phyloP scores from a whole-genome alignment of 2,329 filamentous ascomycete species.

The Diaporthe humulicola region DNA sequence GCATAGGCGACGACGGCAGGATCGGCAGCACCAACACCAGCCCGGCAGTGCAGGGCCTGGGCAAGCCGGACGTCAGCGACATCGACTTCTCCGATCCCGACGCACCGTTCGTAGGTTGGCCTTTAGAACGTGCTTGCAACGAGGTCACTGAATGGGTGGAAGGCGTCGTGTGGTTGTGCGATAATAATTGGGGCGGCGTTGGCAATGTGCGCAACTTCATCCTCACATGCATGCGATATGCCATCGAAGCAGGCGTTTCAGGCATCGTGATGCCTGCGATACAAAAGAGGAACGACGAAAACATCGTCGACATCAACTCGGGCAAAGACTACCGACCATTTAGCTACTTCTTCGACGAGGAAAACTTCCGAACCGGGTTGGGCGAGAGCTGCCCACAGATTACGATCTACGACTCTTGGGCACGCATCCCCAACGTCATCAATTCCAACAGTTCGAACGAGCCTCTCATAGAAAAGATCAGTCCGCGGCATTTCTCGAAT shows the following conservation, averaged over 20 bases:
- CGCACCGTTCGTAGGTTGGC: constrained; percentile 60
- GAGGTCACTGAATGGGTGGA: constrained; percentile 56
- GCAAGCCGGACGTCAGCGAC: constrained; percentile 41
- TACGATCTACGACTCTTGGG: constrained; percentile 54
- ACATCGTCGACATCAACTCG: constrained; percentile 58
- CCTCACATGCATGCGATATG: constrained; percentile 63
- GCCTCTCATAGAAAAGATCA: constrained; percentile 54
- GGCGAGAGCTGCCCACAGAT: constrained; percentile 57
- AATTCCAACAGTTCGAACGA: constrained; percentile 25
- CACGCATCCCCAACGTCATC: constrained; percentile 53
- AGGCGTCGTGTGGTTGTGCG: constrained; percentile 62
- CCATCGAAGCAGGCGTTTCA: constrained; percentile 61
- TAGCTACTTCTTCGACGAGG: constrained; percentile 61
- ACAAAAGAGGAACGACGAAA: constrained; percentile 55
- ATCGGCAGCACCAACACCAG: background rate
- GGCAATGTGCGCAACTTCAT: constrained; percentile 66
- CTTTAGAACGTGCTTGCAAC: constrained; percentile 58
- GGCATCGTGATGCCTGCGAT: constrained; percentile 61
- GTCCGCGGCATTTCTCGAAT: constrained; percentile 53
- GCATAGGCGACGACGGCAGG: background rate
- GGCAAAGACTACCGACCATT: constrained; percentile 52
- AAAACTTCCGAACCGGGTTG: constrained; percentile 57
- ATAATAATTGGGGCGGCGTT: constrained; percentile 64
- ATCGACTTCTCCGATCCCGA: constrained; percentile 56
- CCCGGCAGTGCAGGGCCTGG: constrained; percentile 12